These are phyloP conservation scores for Trichoderma oligosporum DNA, from an alignment of 2,329 filamentous ascomycete species.

Conservation along the genomic window DNA sequence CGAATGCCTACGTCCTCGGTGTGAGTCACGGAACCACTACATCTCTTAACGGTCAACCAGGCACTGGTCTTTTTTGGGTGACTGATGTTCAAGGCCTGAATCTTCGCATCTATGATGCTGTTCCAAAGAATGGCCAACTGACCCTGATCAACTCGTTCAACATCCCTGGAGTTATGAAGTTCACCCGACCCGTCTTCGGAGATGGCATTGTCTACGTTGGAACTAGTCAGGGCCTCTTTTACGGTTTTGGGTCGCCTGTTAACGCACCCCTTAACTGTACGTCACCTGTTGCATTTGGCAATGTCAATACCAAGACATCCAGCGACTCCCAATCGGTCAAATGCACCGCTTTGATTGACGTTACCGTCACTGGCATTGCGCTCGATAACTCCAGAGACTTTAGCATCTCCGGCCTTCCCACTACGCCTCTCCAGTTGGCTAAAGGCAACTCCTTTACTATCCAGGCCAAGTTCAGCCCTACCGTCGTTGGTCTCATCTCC, in stretches of 20 bases:
- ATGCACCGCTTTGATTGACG: conserved; percentile 46
- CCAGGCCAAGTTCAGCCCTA: conserved; percentile 43
- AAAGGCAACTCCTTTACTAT: conserved; percentile 42
- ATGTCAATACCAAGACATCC: conserved; percentile 38
- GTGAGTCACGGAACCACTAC: conserved; percentile 56
- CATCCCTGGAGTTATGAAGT: conserved; percentile 51
- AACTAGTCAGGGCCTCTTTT: conserved; percentile 48
- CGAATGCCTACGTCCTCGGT: conserved; percentile 51
- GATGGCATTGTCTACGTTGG: conserved; percentile 54
- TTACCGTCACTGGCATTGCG: conserved; percentile 40
- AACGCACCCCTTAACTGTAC: conserved; percentile 54
- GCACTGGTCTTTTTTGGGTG: conserved; percentile 55
- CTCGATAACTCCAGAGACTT: conserved; percentile 35
- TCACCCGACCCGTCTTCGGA: conserved; percentile 55
- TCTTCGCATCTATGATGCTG: conserved; percentile 50
- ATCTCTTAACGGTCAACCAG: conserved; percentile 49
- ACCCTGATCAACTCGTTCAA: conserved; percentile 49
- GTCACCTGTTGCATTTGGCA: conserved; percentile 45
- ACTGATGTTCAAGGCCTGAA: conserved; percentile 52
- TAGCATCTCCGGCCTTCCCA: conserved; percentile 35
- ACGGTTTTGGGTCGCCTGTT: conserved; percentile 54
- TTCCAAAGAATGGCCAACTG: conserved; percentile 45
- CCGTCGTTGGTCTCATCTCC: conserved; percentile 45
- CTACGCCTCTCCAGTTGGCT: conserved; percentile 30
- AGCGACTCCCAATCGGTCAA: conserved; percentile 35